phyloP scores from a whole-genome alignment of 225 moss, liverwort and hornwort genomes.

The Pseudisothecium myosuroides region DNA sequence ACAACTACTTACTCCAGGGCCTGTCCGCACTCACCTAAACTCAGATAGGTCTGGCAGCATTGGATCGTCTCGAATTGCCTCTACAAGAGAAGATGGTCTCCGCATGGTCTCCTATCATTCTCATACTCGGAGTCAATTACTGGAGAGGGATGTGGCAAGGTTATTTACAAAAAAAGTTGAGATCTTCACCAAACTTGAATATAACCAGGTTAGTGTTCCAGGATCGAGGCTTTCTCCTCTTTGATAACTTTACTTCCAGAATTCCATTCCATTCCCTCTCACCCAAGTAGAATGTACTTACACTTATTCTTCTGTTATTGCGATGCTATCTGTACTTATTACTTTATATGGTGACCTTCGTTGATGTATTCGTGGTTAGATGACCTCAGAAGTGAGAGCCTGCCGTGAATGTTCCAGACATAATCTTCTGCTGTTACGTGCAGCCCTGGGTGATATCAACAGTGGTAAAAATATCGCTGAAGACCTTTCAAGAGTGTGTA shows the following conservation, averaged over 20 bases:
- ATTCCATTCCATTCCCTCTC: neutral
- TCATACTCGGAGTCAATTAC: slow-evolving; percentile 43
- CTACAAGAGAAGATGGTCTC: slow-evolving; percentile 31
- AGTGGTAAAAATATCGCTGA: slow-evolving; percentile 69
- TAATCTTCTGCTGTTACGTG: neutral
- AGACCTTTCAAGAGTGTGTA: slow-evolving; percentile 84
- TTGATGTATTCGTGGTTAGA: neutral
- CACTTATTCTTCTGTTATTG: neutral
- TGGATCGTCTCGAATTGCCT: slow-evolving; percentile 49
- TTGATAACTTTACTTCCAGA: neutral
- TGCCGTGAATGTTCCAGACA: neutral
- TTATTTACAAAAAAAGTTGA: slow-evolving; percentile 66
- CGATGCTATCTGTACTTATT: neutral
- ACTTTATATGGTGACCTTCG: neutral
- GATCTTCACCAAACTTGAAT: slow-evolving; percentile 82
- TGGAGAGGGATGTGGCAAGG: slow-evolving; percentile 74
- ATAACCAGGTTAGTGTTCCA: slow-evolving; percentile 51
- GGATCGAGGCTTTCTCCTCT: neutral
- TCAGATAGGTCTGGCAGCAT: slow-evolving; percentile 58
- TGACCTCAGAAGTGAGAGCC: neutral
- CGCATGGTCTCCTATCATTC: slow-evolving; percentile 18
- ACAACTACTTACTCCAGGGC: slow-evolving; percentile 70
- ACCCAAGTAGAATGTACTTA: neutral
- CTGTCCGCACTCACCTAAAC: slow-evolving; percentile 43
- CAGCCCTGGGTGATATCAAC: slow-evolving; percentile 79